Percentiles rank a stretch among this genome's conserved stretches.
Evolutionary conservation across 345 rosid genomes (phyloP).

Genomic region (Aquilaria sinensis): DNA sequence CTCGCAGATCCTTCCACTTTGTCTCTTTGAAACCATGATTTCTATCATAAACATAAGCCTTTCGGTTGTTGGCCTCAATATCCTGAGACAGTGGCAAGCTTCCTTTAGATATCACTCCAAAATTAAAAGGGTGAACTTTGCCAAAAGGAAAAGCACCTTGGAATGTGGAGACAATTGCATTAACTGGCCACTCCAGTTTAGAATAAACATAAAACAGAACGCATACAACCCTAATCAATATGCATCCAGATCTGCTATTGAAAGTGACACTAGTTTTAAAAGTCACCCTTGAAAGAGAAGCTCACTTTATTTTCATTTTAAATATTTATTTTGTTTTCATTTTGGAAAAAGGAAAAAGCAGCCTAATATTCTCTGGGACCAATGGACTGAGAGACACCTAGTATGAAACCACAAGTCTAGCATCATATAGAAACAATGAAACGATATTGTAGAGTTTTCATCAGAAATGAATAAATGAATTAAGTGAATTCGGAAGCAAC

Average conservation of each 20-base stretch:
- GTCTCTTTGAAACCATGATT: constrained; percentile 21
- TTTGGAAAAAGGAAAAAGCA: too few species aligned
- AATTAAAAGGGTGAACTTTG: neutral
- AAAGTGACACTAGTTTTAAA: too few species aligned
- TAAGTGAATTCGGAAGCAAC: too few species aligned
- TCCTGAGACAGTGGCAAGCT: constrained; percentile 38
- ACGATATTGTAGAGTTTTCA: neutral
- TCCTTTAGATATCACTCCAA: neutral
- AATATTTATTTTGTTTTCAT: too few species aligned
- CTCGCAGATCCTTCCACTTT: constrained; percentile 46
- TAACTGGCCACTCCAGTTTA: neutral
- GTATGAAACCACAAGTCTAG: too few species aligned
- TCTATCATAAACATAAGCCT: constrained; percentile 24
- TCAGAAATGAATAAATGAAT: too few species aligned
- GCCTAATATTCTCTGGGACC: too few species aligned
- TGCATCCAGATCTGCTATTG: neutral
- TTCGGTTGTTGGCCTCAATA: constrained; percentile 50
- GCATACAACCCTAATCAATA: neutral
- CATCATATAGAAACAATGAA: neutral
- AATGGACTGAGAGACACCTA: too few species aligned
- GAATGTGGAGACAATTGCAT: neutral
- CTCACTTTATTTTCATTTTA: too few species aligned
- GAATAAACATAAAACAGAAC: neutral
- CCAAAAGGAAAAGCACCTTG: neutral
- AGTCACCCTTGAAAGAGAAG: too few species aligned